These are phyloP conservation scores for Xylaria longipes DNA, from an alignment of 495 filamentous ascomycete species.

Conservation along the genomic window DNA sequence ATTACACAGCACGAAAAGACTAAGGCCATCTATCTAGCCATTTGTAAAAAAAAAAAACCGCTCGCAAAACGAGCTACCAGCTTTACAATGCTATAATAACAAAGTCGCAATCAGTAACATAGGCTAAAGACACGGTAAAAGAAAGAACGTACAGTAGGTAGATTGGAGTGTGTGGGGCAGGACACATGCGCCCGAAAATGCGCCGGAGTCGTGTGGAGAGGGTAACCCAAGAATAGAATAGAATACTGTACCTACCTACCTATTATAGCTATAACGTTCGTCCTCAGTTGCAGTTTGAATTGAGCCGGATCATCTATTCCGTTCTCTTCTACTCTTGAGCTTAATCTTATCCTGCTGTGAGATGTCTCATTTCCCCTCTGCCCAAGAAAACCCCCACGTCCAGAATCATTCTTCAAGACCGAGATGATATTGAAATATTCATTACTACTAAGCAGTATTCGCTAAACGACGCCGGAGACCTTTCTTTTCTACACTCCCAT, in stretches of 20 bases:
- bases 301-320: neutral
- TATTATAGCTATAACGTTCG: neutral
- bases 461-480: neutral
- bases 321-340: neutral
- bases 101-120: too few species aligned
- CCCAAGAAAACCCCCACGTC: neutral
- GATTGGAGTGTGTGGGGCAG: too few species aligned
- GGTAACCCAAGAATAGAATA: too few species aligned
- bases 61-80: too few species aligned
- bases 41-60: too few species aligned
- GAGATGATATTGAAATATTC: neutral
- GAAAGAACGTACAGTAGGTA: too few species aligned
- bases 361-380: neutral
- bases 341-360: neutral
- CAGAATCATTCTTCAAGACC: neutral
- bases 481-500: constrained; percentile 1
- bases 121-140: too few species aligned
- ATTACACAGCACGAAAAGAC: too few species aligned
- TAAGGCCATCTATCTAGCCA: too few species aligned
- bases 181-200: too few species aligned
- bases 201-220: too few species aligned
- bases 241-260: neutral
- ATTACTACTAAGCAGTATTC: constrained; percentile 1
- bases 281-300: neutral
- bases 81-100: too few species aligned